Evolutionary conservation across 345 rosid species (phyloP).

Genomic region (Pelargonium nanum): DNA sequence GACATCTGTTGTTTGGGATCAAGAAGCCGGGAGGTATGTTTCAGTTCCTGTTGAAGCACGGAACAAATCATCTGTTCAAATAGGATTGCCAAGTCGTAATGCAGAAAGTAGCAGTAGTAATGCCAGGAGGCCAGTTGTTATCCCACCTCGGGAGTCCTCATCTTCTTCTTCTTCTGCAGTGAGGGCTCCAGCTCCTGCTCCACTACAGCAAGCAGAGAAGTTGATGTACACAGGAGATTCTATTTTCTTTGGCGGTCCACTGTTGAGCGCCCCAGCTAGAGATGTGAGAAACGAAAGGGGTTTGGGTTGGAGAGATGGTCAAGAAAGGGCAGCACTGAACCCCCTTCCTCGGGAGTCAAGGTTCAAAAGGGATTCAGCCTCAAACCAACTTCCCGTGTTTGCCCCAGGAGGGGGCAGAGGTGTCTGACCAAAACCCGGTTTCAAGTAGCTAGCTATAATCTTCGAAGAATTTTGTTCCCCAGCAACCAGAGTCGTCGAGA

Average conservation of each 20-base stretch:
- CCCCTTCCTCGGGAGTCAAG: constrained; percentile 70
- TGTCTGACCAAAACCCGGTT: constrained; percentile 19
- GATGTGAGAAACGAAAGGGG: constrained; percentile 49
- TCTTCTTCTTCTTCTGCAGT: too few species aligned
- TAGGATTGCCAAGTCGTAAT: constrained; percentile 28
- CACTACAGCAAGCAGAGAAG: constrained; percentile 52
- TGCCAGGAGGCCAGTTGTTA: constrained; percentile 30
- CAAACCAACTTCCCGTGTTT: constrained; percentile 93
- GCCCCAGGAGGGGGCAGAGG: constrained; percentile 62
- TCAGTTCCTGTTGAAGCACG: constrained; percentile 67
- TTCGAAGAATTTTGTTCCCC: neutral
- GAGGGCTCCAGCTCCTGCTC: too few species aligned
- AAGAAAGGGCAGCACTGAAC: constrained; percentile 44
- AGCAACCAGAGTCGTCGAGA: neutral
- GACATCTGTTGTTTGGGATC: constrained; percentile 89
- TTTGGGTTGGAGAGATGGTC: constrained; percentile 41
- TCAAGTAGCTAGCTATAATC: too few species aligned
- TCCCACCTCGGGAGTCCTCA: constrained; percentile 3
- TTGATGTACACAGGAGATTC: constrained; percentile 83
- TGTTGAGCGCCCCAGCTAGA: constrained; percentile 48
- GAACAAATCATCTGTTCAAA: constrained; percentile 36
- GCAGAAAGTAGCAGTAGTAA: constrained; percentile 30
- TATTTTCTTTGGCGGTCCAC: constrained; percentile 94
- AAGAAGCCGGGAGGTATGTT: constrained; percentile 85
- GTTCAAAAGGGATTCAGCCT: constrained; percentile 69